Conservation (phyloP, 1,139 yeast genomes). For the Lodderomyces beijingensis region DNA sequence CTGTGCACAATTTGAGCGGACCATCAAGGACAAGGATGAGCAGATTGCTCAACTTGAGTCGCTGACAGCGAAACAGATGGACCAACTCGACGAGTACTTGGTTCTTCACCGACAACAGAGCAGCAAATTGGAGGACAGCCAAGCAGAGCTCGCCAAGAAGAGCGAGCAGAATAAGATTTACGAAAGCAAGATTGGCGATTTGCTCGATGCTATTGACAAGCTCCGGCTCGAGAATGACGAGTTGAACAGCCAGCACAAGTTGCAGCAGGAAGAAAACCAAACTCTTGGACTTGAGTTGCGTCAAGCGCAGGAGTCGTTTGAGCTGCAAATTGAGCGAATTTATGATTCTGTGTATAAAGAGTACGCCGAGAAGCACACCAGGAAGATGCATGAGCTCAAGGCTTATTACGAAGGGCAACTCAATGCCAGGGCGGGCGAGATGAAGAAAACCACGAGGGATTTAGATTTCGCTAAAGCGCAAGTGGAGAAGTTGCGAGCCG, state of each 20-base stretch:
- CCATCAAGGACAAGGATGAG: too few relatives aligned
- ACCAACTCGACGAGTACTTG: neutral
- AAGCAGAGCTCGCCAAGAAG: neutral
- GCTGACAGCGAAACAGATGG: neutral
- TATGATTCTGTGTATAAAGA: conserved; percentile 52
- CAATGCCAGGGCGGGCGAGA: neutral
- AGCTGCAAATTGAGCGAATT: neutral
- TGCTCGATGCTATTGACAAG: conserved; percentile 2
- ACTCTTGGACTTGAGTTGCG: neutral
- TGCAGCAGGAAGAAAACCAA: neutral
- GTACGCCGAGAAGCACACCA: conserved; percentile 66
- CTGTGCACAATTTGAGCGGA: too few relatives aligned
- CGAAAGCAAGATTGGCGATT: conserved; percentile 2
- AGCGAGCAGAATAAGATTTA: neutral
- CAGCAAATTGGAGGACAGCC: neutral
- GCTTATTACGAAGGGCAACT: conserved; percentile 13
- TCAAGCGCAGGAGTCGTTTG: neutral
- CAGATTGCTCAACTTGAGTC: conserved; percentile 1
- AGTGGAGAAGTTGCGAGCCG: conserved; percentile 1
- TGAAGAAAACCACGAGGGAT: neutral
- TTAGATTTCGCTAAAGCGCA: neutral
- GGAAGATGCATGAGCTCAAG: conserved; percentile 32
- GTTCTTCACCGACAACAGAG: neutral
- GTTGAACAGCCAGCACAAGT: neutral
- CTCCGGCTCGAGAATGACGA: neutral